Evolutionary conservation across 768 basidiomycete genomes (phyloP).

Genomic region (Paxillus ammoniavirescens): DNA sequence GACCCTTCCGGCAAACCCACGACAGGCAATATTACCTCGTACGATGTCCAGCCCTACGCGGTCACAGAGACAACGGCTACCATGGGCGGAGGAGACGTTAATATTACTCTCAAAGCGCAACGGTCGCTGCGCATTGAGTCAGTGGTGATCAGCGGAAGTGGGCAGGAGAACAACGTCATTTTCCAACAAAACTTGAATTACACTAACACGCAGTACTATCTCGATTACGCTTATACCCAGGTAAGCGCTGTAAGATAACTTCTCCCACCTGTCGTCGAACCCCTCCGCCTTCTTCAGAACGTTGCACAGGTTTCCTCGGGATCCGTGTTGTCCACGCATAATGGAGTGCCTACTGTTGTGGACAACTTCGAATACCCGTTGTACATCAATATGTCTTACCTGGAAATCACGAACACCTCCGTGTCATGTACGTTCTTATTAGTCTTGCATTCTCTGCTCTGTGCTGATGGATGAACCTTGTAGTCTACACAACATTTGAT

Average conservation of each 20-base stretch:
- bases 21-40: slow-evolving; percentile 62
- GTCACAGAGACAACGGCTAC: slow-evolving; percentile 46
- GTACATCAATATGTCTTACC: slow-evolving; percentile 37
- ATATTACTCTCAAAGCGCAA: slow-evolving; percentile 60
- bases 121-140: slow-evolving; percentile 60
- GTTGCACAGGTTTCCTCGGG: slow-evolving; percentile 51
- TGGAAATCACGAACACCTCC: slow-evolving; percentile 31
- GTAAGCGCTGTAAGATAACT: slow-evolving; percentile 20
- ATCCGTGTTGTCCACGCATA: slow-evolving; percentile 46
- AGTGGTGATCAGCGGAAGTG: slow-evolving; percentile 61
- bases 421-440: slow-evolving; percentile 10
- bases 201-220: slow-evolving; percentile 61
- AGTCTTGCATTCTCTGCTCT: background rate
- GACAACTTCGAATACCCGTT: slow-evolving; percentile 58
- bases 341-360: slow-evolving; percentile 39
- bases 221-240: slow-evolving; percentile 44
- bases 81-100: slow-evolving; percentile 45
- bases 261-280: background rate
- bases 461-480: background rate
- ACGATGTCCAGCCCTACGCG: slow-evolving; percentile 59
- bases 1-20: slow-evolving; percentile 64
- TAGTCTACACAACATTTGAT: slow-evolving; percentile 57
- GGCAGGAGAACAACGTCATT: slow-evolving; percentile 49
- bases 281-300: slow-evolving; percentile 33
- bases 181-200: slow-evolving; percentile 63